A percentile compares a stretch with the other conserved stretches of the same genome.
These are phyloP conservation scores for Eutypella sp. DNA, from an alignment of 2,329 filamentous ascomycete species.

Conservation along the genomic window DNA sequence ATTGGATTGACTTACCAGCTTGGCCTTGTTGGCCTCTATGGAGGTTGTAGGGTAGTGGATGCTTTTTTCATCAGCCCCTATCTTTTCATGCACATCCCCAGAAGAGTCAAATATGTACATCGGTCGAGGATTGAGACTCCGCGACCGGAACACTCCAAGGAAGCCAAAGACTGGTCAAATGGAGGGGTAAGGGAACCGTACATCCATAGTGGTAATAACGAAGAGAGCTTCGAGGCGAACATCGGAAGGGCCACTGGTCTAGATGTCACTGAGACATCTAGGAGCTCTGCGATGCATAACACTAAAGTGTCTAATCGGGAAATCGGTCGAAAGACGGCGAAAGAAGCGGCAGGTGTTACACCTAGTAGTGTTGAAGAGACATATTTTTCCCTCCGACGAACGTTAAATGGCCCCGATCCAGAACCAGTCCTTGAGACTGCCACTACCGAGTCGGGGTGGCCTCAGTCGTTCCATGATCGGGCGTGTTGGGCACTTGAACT, in stretches of 20 bases:
- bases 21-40: constrained; percentile 37
- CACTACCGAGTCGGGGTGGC: constrained; percentile 33
- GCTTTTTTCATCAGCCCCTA: constrained; percentile 39
- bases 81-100: constrained; percentile 33
- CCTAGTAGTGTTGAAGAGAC: constrained; percentile 5
- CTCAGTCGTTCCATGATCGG: constrained; percentile 31
- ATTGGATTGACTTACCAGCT: constrained; percentile 41
- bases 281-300: too few relatives aligned
- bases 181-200: constrained; percentile 11
- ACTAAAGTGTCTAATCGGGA: too few relatives aligned
- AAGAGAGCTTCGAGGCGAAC: background rate
- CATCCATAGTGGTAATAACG: background rate
- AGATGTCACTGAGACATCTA: too few relatives aligned
- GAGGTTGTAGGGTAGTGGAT: constrained; percentile 35
- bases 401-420: constrained; percentile 17
- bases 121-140: constrained; percentile 25
- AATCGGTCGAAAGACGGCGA: background rate
- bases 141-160: constrained; percentile 5
- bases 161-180: constrained; percentile 10
- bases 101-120: constrained; percentile 36
- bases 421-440: constrained; percentile 32
- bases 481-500: constrained; percentile 40
- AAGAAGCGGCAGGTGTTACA: constrained; percentile 3
- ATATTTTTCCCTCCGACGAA: constrained; percentile 12
- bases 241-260: too few relatives aligned